Conservation (phyloP, 306 rosid species). For the Trifolium dubium region DNA sequence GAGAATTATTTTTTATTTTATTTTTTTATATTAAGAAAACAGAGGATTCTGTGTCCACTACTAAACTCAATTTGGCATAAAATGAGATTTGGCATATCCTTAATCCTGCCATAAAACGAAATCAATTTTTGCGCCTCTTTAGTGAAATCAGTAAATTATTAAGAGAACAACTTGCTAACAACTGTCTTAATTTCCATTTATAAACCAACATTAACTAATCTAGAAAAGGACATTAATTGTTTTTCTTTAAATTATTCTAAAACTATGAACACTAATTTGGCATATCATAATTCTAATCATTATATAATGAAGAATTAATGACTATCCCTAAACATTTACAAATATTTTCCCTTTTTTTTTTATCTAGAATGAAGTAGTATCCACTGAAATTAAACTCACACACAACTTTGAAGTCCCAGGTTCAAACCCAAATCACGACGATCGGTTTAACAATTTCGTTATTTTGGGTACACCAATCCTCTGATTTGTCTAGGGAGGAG, state of each 20-base stretch:
- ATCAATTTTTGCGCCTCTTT: not conserved
- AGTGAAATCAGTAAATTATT: not conserved
- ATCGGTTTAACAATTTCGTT: too few relatives aligned
- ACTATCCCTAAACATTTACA: too few relatives aligned
- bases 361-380: too few relatives aligned
- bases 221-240: not conserved
- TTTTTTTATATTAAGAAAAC: not conserved
- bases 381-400: too few relatives aligned
- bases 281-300: too few relatives aligned
- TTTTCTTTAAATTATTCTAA: not conserved
- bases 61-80: slow-evolving; percentile 12
- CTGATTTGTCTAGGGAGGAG: too few relatives aligned
- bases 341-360: too few relatives aligned
- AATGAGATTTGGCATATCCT: slow-evolving; percentile 5
- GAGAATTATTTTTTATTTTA: too few relatives aligned
- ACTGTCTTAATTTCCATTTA: not conserved
- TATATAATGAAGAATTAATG: too few relatives aligned
- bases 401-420: too few relatives aligned
- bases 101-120: not conserved
- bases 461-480: too few relatives aligned
- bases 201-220: not conserved
- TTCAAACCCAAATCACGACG: too few relatives aligned
- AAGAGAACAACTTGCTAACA: not conserved
- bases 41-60: not conserved
- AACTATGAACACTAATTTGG: not conserved